Evolutionary conservation across 345 rosid species (phyloP).

Genomic region (Tarenaya hassleriana): DNA sequence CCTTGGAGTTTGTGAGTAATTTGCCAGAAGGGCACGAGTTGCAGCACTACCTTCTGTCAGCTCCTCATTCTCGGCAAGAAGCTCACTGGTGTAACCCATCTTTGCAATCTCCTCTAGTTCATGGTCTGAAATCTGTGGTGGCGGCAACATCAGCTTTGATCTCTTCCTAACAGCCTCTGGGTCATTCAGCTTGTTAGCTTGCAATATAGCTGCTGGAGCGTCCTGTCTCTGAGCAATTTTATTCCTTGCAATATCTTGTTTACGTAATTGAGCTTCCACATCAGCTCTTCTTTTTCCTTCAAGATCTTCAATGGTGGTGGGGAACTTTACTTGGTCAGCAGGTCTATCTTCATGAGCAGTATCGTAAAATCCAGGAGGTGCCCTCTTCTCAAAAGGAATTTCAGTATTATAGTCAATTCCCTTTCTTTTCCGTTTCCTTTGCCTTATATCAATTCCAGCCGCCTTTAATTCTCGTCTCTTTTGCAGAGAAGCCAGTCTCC

Average conservation of each 20-base stretch:
- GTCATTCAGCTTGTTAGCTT: slow-evolving; percentile 96
- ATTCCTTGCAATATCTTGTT: slow-evolving; percentile 77
- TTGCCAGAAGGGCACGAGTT: slow-evolving; percentile 89
- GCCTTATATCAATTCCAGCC: slow-evolving; percentile 85
- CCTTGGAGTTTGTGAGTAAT: slow-evolving; percentile 84
- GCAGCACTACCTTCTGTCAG: slow-evolving; percentile 86
- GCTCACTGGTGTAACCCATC: slow-evolving; percentile 97
- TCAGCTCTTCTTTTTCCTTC: slow-evolving; percentile 95
- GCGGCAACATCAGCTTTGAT: slow-evolving; percentile 94
- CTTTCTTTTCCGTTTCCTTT: slow-evolving; percentile 78
- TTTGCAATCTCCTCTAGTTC: slow-evolving; percentile 96
- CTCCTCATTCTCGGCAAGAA: slow-evolving; percentile 77
- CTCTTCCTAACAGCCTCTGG: slow-evolving; percentile 93
- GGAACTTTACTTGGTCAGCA: slow-evolving; percentile 72
- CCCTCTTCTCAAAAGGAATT: slow-evolving; percentile 95
- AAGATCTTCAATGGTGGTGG: slow-evolving; percentile 88
- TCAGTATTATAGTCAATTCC: slow-evolving; percentile 97
- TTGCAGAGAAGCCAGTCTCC: slow-evolving; percentile 98
- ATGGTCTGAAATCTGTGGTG: slow-evolving; percentile 93
- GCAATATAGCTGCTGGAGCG: slow-evolving; percentile 88
- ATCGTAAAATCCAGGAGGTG: slow-evolving; percentile 91
- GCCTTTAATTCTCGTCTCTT: slow-evolving; percentile 97
- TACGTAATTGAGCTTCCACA: slow-evolving; percentile 76
- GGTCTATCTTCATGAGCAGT: slow-evolving; percentile 84
- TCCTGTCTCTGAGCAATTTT: slow-evolving; percentile 93